A percentile compares a stretch with the other conserved stretches of the same genome.
Conservation (phyloP, 2,329 filamentous ascomycete genomes). For the Pezicula radicicola region DNA sequence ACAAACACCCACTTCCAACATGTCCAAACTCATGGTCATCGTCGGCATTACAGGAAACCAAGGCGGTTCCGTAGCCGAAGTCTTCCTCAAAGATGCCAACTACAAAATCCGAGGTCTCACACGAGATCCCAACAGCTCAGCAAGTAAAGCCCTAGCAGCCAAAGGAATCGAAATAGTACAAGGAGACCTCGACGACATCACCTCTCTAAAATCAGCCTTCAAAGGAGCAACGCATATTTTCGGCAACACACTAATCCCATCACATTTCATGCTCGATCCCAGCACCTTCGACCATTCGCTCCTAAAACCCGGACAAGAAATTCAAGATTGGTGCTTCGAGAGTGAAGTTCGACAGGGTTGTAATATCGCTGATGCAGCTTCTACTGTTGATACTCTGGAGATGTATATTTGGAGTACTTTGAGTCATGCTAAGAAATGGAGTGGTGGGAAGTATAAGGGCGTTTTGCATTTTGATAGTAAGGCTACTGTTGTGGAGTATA, state of each 20-base stretch:
- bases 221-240: slow-evolving; percentile 35
- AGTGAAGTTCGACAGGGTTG: slow-evolving; percentile 16
- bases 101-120: slow-evolving; percentile 46
- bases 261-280: slow-evolving; percentile 1
- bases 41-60: slow-evolving; percentile 33
- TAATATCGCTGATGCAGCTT: slow-evolving; percentile 28
- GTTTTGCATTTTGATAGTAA: slow-evolving; percentile 38
- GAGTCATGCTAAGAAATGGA: slow-evolving; percentile 30
- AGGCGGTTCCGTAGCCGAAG: slow-evolving; percentile 43
- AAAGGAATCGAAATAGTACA: slow-evolving; percentile 42
- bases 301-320: not conserved
- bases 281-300: not conserved
- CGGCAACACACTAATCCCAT: slow-evolving; percentile 31
- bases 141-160: slow-evolving; percentile 14
- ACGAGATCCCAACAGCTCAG: slow-evolving; percentile 29
- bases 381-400: slow-evolving; percentile 28
- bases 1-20: not conserved
- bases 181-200: slow-evolving; percentile 18
- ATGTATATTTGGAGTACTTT: slow-evolving; percentile 22
- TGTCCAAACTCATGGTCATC: slow-evolving; percentile 28
- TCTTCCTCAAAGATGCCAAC: slow-evolving; percentile 38
- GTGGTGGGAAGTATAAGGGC: slow-evolving; percentile 31
- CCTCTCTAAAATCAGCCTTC: slow-evolving; percentile 28
- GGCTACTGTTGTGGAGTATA: slow-evolving; percentile 25
- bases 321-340: not conserved